phyloP scores from a whole-genome alignment of 805 yeast genomes.

The Cyberlindnera misumaiensis region DNA sequence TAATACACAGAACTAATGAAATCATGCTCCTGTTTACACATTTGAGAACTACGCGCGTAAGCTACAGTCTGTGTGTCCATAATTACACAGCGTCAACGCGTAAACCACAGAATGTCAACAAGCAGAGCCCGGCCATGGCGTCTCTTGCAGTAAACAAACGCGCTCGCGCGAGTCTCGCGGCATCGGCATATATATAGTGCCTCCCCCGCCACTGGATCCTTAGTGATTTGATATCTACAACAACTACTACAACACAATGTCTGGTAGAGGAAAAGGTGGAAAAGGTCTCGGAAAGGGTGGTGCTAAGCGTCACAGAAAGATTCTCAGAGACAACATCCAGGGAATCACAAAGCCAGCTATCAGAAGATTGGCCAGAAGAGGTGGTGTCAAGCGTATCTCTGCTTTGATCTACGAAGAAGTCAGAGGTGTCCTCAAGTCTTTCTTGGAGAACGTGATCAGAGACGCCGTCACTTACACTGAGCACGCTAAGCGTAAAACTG shows the following conservation, averaged over 20 bases:
- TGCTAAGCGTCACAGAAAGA: slow-evolving; percentile 99
- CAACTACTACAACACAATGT: slow-evolving; percentile 52
- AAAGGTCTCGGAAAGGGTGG: slow-evolving; percentile 99
- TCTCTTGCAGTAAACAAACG: background rate
- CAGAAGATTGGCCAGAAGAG: slow-evolving; percentile 99
- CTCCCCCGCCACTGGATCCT: background rate
- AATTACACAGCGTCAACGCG: background rate
- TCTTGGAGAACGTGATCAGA: slow-evolving; percentile 95
- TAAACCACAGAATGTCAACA: slow-evolving; percentile 2
- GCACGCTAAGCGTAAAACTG: slow-evolving; percentile 99
- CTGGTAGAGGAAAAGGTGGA: slow-evolving; percentile 99
- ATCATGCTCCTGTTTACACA: background rate
- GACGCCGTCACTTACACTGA: slow-evolving; percentile 99
- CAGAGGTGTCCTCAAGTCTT: slow-evolving; percentile 91
- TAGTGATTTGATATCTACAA: slow-evolving; percentile 9
- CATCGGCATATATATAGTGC: background rate
- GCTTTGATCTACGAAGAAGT: slow-evolving; percentile 98
- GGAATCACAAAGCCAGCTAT: slow-evolving; percentile 99
- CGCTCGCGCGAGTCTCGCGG: background rate
- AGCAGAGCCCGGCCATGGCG: background rate
- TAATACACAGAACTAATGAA: slow-evolving; percentile 5
- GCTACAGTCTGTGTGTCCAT: background rate
- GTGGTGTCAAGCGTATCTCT: slow-evolving; percentile 99
- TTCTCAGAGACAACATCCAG: slow-evolving; percentile 98
- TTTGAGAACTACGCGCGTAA: background rate